phyloP scores from a whole-genome alignment of 768 basidiomycete species.

The Amanita rubescens region DNA sequence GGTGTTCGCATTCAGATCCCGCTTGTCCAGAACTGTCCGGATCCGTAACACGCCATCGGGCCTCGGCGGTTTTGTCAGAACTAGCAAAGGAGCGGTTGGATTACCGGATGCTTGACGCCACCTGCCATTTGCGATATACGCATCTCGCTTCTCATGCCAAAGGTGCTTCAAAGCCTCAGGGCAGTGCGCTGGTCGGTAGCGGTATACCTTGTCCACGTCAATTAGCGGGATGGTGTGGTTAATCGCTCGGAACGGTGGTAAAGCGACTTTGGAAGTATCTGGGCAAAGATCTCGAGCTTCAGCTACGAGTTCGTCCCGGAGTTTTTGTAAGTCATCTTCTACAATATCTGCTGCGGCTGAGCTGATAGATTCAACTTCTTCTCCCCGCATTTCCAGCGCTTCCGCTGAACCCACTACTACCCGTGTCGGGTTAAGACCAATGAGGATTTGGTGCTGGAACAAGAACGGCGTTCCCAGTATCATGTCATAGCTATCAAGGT shows the following conservation, averaged over 20 bases:
- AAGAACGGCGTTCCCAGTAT: constrained; percentile 35
- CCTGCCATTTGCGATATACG: not conserved
- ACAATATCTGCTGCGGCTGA: not conserved
- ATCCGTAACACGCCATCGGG: constrained; percentile 12
- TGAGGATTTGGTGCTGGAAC: constrained; percentile 20
- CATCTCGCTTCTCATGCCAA: not conserved
- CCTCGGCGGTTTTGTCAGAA: not conserved
- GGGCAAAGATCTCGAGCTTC: constrained; percentile 4
- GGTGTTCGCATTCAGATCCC: constrained; percentile 29
- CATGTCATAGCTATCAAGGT: constrained; percentile 32
- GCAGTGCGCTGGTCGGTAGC: not conserved
- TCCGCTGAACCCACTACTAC: constrained; percentile 20
- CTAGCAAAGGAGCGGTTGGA: not conserved
- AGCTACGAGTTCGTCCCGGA: not conserved
- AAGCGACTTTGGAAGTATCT: not conserved
- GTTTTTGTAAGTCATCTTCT: not conserved
- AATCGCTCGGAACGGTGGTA: constrained; percentile 9
- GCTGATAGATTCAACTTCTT: not conserved
- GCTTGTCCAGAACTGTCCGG: constrained; percentile 24
- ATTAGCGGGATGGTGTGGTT: constrained; percentile 10
- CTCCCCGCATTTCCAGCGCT: constrained; percentile 5
- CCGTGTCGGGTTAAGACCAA: constrained; percentile 20
- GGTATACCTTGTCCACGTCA: not conserved
- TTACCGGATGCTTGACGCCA: not conserved
- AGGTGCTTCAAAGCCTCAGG: not conserved